phyloP scores from a whole-genome alignment of 495 filamentous ascomycete genomes.

The Tuber umbilicatum region DNA sequence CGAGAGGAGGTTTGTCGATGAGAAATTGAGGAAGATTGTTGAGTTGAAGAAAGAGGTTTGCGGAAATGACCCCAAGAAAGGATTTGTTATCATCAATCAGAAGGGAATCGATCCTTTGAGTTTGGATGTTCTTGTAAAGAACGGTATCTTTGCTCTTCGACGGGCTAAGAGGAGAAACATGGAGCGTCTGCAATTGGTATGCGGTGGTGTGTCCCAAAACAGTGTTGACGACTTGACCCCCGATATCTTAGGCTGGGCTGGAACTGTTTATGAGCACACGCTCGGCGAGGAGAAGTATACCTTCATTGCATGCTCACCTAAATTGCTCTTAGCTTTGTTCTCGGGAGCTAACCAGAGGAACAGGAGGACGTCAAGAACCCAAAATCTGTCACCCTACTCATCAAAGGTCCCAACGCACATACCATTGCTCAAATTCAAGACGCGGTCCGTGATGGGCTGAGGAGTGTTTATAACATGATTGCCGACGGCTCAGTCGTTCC shows the following conservation, averaged over 20 bases:
- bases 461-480: slow-evolving; percentile 98
- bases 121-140: slow-evolving; percentile 92
- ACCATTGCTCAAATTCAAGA: slow-evolving; percentile 95
- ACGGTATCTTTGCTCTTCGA: slow-evolving; percentile 88
- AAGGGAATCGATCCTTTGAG: slow-evolving; percentile 98
- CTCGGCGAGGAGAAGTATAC: slow-evolving; percentile 98
- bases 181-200: slow-evolving; percentile 92
- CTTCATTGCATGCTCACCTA: slow-evolving; percentile 55
- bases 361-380: slow-evolving; percentile 94
- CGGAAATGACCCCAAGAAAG: slow-evolving; percentile 87
- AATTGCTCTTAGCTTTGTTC: not conserved
- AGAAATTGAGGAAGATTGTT: slow-evolving; percentile 95
- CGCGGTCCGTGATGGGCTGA: slow-evolving; percentile 90
- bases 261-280: slow-evolving; percentile 92
- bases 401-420: slow-evolving; percentile 95
- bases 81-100: slow-evolving; percentile 97
- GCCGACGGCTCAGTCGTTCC: slow-evolving; percentile 92
- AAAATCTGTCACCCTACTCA: slow-evolving; percentile 96
- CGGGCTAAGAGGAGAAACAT: slow-evolving; percentile 97
- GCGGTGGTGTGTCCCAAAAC: slow-evolving; percentile 85
- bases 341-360: slow-evolving; percentile 27
- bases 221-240: slow-evolving; percentile 88
- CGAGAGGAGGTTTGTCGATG: slow-evolving; percentile 90
- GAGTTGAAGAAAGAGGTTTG: slow-evolving; percentile 98
- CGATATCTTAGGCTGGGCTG: slow-evolving; percentile 91